Base-by-base conservation (phyloP, 208 protist genomes). In the Vickermania ingenoplastis region DNA sequence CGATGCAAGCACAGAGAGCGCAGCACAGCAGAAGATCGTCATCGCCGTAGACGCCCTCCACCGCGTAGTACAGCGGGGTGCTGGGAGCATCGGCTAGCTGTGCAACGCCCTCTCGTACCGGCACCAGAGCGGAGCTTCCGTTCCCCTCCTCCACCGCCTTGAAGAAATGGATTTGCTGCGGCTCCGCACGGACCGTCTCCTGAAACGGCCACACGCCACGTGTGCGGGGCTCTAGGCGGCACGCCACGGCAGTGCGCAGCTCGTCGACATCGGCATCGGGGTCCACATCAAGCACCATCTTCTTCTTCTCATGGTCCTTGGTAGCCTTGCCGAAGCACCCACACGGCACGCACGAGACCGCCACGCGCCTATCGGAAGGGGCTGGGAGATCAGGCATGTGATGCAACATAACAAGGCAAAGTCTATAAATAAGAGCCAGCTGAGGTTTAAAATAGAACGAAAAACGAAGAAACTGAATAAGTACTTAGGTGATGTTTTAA, bases 1-100 rank as follows among this genome's bases (percentile, higher is more conserved):
- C 61, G 25, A 59, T 58, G 61, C 61, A 67, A 14, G 53, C 53
- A 41, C 51, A 67, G 5, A 60, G 13, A 2, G 61, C 61, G 31
- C 61, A 64, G 60, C 36, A 45, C 36, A 45, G 17, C 36, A 45
- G 17, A 7, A 45, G 36, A 17, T 45, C 36, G 17, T 45, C 36
- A 17, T 45, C 36, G 17, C 36, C 36, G 36, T 45, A 45, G 7
- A 7, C 17, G 36, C 36, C 36, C 17, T 45, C 36, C 17, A 45
- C 17, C 17, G 36, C 17, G 36, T 45, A 45, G 36, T 45, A 45
- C 36, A 45, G 17, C 36, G 17, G 36, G 36, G 36, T n/a, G 36
- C 7, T 45, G 36, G 7, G 36, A 17, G 36, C 11, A 45, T 45
- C 11, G 7, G 36, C 36, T 7, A 45, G 7, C 36, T 45, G 36